phyloP scores from a whole-genome alignment of 495 filamentous ascomycete genomes.

The Aspergillus sclerotiicarbonarius region DNA sequence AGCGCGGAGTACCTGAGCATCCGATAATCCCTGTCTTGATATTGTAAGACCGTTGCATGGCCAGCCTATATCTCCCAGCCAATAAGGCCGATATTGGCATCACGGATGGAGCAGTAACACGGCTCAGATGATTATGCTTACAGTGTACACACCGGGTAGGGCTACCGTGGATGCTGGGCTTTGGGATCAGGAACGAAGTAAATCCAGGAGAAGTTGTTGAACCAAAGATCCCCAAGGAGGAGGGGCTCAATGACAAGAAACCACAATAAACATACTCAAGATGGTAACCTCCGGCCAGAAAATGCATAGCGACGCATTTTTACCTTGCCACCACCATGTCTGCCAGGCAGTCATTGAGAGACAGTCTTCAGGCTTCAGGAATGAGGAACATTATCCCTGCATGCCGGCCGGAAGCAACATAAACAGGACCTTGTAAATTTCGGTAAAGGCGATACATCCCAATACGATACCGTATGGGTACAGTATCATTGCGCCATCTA shows the following conservation, averaged over 20 bases:
- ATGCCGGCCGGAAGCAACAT: slow-evolving; percentile 5
- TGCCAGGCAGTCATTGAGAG: not conserved
- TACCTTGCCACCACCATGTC: slow-evolving; percentile 1
- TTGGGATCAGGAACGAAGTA: no score
- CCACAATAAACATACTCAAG: slow-evolving; percentile 3
- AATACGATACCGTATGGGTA: not conserved
- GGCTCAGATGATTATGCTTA: no score
- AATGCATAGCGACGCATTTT: slow-evolving; percentile 4
- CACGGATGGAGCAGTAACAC: no score
- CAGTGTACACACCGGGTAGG: no score
- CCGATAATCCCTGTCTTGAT: no score
- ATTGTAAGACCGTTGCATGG: no score
- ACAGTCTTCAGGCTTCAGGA: slow-evolving; percentile 2
- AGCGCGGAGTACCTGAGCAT: no score
- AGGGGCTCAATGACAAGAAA: not conserved
- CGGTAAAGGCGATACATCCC: not conserved
- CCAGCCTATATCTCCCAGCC: no score
- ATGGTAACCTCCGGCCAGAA: not conserved
- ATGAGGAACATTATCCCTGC: slow-evolving; percentile 2
- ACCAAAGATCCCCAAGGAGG: not conserved
- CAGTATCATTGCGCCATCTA: not conserved
- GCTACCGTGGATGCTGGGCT: no score
- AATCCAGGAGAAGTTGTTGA: not conserved
- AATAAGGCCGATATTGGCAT: no score
- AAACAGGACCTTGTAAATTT: not conserved